Evolutionary conservation across 176 grass and related monocot species (phyloP).

Genomic region (Ampelocalamus luodianensis): DNA sequence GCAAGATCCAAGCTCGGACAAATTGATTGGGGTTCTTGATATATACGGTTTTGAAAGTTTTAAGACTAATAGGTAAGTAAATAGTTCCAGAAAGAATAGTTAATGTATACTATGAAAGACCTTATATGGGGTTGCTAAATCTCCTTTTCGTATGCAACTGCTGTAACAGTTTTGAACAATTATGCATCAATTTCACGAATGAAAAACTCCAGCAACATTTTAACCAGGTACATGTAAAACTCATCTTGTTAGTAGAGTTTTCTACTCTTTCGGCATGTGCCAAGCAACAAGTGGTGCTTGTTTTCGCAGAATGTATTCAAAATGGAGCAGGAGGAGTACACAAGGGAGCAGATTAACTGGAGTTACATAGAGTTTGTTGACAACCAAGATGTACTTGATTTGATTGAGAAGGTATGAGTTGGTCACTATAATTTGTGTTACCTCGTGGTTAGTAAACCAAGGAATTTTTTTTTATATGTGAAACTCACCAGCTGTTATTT

Average conservation of each 20-base stretch:
- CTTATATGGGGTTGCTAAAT: constrained; percentile 33
- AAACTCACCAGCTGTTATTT: not conserved
- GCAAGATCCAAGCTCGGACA: constrained; percentile 78
- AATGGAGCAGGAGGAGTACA: constrained; percentile 98
- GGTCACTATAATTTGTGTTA: not conserved
- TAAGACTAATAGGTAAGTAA: constrained; percentile 85
- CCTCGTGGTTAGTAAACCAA: not conserved
- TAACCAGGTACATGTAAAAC: constrained; percentile 72
- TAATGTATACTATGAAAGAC: constrained; percentile 13
- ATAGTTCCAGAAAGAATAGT: constrained; percentile 30
- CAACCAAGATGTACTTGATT: constrained; percentile 95
- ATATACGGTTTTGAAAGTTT: constrained; percentile 99
- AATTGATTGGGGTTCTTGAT: constrained; percentile 97
- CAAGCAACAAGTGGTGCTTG: constrained; percentile 36
- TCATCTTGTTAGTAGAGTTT: constrained; percentile 13
- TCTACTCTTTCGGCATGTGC: constrained; percentile 20
- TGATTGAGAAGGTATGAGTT: constrained; percentile 84
- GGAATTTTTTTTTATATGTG: not conserved
- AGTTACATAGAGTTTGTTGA: constrained; percentile 99
- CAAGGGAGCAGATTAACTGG: constrained; percentile 93
- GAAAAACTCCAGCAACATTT: constrained; percentile 99
- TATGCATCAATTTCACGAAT: constrained; percentile 98
- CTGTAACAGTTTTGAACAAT: constrained; percentile 85
- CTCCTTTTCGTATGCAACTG: constrained; percentile 30
- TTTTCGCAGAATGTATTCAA: constrained; percentile 91